phyloP scores from a whole-genome alignment of 257 asterid species.

The Primulina eburnea region DNA sequence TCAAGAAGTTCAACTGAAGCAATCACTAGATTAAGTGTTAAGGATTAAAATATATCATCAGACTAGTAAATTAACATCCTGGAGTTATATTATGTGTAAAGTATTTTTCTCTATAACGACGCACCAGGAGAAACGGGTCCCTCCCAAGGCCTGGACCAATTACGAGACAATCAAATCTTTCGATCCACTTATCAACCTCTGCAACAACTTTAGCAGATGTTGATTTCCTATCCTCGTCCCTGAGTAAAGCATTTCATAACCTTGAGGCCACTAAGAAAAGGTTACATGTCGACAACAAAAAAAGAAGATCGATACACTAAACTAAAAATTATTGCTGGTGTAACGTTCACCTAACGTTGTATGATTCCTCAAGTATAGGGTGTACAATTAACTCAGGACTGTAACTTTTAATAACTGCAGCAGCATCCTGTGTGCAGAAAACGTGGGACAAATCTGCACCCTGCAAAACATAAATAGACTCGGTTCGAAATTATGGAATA shows the following conservation, averaged over 20 bases:
- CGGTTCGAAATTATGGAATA: not conserved
- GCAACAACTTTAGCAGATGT: constrained; percentile 62
- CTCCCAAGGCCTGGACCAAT: constrained; percentile 98
- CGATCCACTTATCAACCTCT: constrained; percentile 97
- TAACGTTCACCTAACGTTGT: constrained; percentile 62
- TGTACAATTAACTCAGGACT: constrained; percentile 98
- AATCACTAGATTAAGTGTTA: constrained; percentile 2
- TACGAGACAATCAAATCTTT: constrained; percentile 88
- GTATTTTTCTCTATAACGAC: constrained; percentile 26
- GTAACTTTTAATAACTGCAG: constrained; percentile 81
- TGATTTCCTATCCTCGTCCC: constrained; percentile 75
- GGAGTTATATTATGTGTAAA: constrained; percentile 7
- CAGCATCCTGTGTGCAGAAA: constrained; percentile 96
- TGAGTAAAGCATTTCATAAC: constrained; percentile 36
- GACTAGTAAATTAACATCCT: constrained; percentile 9
- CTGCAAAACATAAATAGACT: constrained; percentile 39
- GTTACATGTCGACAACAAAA: constrained; percentile 4
- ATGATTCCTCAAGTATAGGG: constrained; percentile 92
- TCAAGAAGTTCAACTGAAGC: not conserved
- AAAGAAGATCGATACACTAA: not conserved
- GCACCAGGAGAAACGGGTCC: constrained; percentile 90
- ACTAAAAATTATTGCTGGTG: not conserved
- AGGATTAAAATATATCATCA: not conserved
- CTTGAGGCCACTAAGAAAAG: constrained; percentile 26
- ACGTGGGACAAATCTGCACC: constrained; percentile 98